Conservation (phyloP, 495 filamentous ascomycete genomes). For the Lepraria neglecta region DNA sequence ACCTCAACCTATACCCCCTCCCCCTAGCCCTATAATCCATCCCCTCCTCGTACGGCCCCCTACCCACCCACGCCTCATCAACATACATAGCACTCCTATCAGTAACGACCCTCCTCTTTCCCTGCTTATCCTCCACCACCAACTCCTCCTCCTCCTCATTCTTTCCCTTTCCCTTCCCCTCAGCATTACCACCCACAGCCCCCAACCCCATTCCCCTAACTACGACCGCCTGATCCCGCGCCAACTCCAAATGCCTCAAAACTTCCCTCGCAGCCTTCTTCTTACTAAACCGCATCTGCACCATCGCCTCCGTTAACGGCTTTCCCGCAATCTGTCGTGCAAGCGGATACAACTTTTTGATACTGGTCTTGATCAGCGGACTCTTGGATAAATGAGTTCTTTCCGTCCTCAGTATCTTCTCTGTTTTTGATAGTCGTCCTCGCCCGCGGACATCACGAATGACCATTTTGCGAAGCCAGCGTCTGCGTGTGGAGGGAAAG, state of each 20-base stretch:
- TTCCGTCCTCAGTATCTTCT: conserved; percentile 67
- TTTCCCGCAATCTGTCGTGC: conserved; percentile 86
- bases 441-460: conserved; percentile 61
- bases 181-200: conserved; percentile 36
- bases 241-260: conserved; percentile 64
- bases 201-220: conserved; percentile 81
- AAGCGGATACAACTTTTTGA: conserved; percentile 82
- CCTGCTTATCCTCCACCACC: conserved; percentile 43
- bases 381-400: conserved; percentile 57
- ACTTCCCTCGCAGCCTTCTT: conserved; percentile 88
- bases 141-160: conserved; percentile 29
- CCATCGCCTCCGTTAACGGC: conserved; percentile 82
- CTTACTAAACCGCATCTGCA: conserved; percentile 91
- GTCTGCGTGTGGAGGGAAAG: conserved; percentile 53
- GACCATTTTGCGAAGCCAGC: conserved; percentile 79
- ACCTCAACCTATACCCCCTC: conserved; percentile 50
- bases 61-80: conserved; percentile 84
- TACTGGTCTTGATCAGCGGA: conserved; percentile 64
- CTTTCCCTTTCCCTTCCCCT: conserved; percentile 40
- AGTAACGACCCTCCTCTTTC: conserved; percentile 53
- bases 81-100: conserved; percentile 78
- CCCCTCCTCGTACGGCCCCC: conserved; percentile 52
- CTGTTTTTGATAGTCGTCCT: conserved; percentile 57
- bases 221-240: conserved; percentile 70
- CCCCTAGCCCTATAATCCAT: conserved; percentile 66